phyloP scores from a whole-genome alignment of 2,329 filamentous ascomycete species.

The Penicillium expansum region DNA sequence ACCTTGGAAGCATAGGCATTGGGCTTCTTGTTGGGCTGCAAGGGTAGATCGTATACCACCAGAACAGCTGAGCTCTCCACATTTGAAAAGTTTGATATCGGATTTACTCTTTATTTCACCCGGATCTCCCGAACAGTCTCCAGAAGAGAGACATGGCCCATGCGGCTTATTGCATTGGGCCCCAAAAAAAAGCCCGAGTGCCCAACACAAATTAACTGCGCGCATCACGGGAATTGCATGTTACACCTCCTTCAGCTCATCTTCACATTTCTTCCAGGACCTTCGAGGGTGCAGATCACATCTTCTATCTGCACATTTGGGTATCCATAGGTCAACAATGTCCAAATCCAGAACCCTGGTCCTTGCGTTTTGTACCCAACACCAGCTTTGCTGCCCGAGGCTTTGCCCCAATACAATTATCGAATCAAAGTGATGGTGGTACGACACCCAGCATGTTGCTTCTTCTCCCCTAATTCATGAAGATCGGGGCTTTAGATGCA shows the following conservation, averaged over 20 bases:
- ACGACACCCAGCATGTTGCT: background rate
- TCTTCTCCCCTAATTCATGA: constrained; percentile 7
- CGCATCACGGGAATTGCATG: constrained; percentile 13
- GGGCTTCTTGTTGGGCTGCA: constrained; percentile 26
- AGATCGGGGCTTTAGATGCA: constrained; percentile 12
- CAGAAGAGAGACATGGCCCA: constrained; percentile 18
- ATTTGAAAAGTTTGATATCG: background rate
- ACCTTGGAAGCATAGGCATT: constrained; percentile 12
- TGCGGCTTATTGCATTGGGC: constrained; percentile 25
- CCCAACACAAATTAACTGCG: constrained; percentile 4
- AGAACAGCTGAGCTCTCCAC: background rate
- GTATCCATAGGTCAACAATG: constrained; percentile 15
- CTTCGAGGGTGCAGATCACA: constrained; percentile 18
- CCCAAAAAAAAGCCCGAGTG: constrained; percentile 18
- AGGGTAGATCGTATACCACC: background rate
- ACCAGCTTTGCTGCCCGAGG: constrained; percentile 22
- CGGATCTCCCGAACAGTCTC: background rate
- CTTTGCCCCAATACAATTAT: constrained; percentile 8
- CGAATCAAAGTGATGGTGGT: constrained; percentile 14
- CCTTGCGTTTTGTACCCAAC: constrained; percentile 23
- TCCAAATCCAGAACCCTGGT: constrained; percentile 9
- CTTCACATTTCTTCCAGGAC: constrained; percentile 7
- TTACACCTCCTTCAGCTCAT: constrained; percentile 18
- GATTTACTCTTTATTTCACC: background rate
- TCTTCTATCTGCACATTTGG: constrained; percentile 7